Percentiles rank a stretch among this genome's conserved stretches.
Evolutionary conservation across 495 filamentous ascomycete species (phyloP).

Genomic region (Aspergillus nanangensis): DNA sequence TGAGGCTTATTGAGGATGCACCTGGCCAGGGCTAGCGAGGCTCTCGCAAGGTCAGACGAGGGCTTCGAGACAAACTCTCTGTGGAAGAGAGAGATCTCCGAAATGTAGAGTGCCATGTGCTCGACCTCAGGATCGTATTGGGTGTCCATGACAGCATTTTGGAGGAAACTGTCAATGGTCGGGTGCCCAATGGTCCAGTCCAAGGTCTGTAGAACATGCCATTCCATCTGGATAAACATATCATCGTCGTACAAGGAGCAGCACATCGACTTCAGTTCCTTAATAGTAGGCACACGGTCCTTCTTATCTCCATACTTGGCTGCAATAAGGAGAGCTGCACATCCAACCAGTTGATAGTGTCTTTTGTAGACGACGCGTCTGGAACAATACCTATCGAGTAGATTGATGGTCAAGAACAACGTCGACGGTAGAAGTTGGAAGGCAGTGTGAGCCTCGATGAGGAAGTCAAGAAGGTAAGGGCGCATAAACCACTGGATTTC

Average conservation of each 20-base stretch:
- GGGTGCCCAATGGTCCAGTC: conserved; percentile 95
- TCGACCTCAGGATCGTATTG: conserved; percentile 77
- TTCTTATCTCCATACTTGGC: conserved; percentile 99
- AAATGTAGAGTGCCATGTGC: conserved; percentile 90
- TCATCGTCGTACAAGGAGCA: conserved; percentile 97
- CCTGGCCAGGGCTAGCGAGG: conserved; percentile 78
- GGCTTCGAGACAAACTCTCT: conserved; percentile 89
- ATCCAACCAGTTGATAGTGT: conserved; percentile 97
- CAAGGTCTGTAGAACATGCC: conserved; percentile 98
- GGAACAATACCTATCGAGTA: conserved; percentile 96
- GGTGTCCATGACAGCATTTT: conserved; percentile 63
- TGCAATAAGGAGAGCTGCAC: conserved; percentile 91
- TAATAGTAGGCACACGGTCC: conserved; percentile 90
- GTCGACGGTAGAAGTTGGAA: conserved; percentile 94
- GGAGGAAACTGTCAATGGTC: conserved; percentile 88
- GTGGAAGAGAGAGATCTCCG: conserved; percentile 92
- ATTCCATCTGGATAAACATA: conserved; percentile 99
- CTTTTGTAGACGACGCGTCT: conserved; percentile 98
- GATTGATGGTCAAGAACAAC: conserved; percentile 91
- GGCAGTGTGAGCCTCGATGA: conserved; percentile 93
- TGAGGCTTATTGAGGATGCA: conserved; percentile 81
- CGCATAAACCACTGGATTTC: conserved; percentile 99
- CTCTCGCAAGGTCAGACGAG: conserved; percentile 85
- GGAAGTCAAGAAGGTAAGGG: conserved; percentile 95
- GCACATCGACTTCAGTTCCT: conserved; percentile 97